Evolutionary conservation across 176 grass and related monocot genomes (phyloP).

Genomic region (Aegilops tauschii): DNA sequence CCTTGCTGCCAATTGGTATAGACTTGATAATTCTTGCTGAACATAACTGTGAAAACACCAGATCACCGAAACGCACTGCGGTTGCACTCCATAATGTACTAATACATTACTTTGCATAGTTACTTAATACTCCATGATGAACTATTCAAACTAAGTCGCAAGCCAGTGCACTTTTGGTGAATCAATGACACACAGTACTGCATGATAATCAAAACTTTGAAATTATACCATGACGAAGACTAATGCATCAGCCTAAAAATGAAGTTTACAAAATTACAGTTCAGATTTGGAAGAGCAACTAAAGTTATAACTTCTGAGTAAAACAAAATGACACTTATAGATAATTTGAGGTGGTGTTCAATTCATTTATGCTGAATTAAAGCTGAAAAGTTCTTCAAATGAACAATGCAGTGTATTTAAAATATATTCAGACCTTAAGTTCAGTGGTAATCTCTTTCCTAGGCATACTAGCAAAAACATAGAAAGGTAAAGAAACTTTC

Average conservation of each 20-base stretch:
- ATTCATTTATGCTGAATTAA: neutral
- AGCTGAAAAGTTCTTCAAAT: neutral
- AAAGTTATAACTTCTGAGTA: neutral
- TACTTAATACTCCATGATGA: neutral
- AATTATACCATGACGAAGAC: neutral
- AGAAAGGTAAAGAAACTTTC: neutral
- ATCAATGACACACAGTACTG: neutral
- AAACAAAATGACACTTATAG: neutral
- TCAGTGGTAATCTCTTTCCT: neutral
- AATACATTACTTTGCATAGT: neutral
- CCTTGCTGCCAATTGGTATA: neutral
- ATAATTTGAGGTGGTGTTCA: too few species aligned
- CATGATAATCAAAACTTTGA: neutral
- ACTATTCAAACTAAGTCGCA: neutral
- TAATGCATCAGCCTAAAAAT: neutral
- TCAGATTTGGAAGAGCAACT: neutral
- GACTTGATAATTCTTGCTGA: neutral
- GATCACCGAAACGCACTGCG: neutral
- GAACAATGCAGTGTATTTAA: constrained; percentile 6
- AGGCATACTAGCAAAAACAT: neutral
- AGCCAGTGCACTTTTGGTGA: neutral
- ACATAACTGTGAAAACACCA: neutral
- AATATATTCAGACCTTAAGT: neutral
- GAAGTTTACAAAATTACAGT: neutral
- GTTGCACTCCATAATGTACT: neutral